Evolutionary conservation across 2,329 filamentous ascomycete species (phyloP).

Genomic region (Aphanocladium album): DNA sequence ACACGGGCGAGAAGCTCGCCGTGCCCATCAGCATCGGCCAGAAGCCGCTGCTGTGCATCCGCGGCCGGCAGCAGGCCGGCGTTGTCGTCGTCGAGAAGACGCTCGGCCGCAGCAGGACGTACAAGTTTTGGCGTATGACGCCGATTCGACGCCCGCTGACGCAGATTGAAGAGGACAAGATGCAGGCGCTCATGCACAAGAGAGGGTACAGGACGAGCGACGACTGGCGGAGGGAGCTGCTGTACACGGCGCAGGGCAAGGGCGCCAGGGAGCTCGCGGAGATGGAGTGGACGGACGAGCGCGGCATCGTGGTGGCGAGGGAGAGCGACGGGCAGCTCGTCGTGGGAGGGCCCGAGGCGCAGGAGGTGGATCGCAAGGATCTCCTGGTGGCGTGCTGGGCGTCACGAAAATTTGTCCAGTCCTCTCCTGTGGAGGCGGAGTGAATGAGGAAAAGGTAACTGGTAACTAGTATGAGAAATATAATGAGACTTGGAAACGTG

Average conservation of each 20-base stretch:
- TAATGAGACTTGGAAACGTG: too few relatives aligned
- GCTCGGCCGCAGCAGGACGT: not conserved
- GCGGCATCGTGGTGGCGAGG: not conserved
- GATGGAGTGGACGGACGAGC: not conserved
- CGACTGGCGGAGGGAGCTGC: slow-evolving; percentile 4
- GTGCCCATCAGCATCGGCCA: slow-evolving; percentile 6
- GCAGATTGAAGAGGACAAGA: not conserved
- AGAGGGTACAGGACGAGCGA: slow-evolving; percentile 4
- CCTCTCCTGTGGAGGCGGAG: not conserved
- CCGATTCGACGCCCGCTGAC: not conserved
- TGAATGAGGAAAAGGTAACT: not conserved
- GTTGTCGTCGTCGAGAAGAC: not conserved
- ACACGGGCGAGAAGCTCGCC: slow-evolving; percentile 2
- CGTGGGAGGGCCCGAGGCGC: not conserved
- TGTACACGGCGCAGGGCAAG: slow-evolving; percentile 3
- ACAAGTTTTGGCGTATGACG: slow-evolving; percentile 7
- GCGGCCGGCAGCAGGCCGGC: not conserved
- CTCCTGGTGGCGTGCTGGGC: slow-evolving; percentile 8
- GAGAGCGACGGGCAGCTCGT: not conserved
- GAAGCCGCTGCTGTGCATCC: slow-evolving; percentile 5
- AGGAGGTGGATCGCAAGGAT: not conserved
- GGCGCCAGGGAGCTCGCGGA: not conserved
- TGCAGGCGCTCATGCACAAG: slow-evolving; percentile 2
- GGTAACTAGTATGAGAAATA: not conserved
- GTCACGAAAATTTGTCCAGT: slow-evolving; percentile 1